Evolutionary conservation across 345 rosid genomes (phyloP), one percentile per base, ranked within the genome.

Genomic region (Draba incana): DNA sequence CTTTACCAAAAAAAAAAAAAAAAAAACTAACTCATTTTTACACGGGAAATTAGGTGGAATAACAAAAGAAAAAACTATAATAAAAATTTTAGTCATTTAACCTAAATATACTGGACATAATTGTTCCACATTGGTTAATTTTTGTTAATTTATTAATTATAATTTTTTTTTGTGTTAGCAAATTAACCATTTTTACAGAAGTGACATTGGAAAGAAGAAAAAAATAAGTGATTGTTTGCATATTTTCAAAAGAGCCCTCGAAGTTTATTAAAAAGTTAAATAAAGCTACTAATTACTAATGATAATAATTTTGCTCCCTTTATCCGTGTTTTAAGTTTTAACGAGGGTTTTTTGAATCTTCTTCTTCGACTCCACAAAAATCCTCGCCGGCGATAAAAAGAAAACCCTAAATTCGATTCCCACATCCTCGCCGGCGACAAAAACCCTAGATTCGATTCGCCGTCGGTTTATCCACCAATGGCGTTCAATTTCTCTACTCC

Each of bases 401-500:
- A 4, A 52, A 75, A 56, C 78, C 78, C 76, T 70, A 76, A 52
- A 64, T 76, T 35, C 39, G 10, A 35, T 53, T 56, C 51, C 51
- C 61, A 56, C 54, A 28, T 42, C 62, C 15, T 54, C 57, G 64
- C 72, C 72, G 72, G 57, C 64, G 60, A 75, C 24, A 46, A 5
- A 52, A 75, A 56, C 78, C 78, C 76, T 70, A 70, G 63, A 64
- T 76, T 69, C 5, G 62, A 44, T 43, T 57, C 66, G 9, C 53
- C 71, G 55, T 16, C 66, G 62, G 24, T 13, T 41, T 13, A n/a
- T 41, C 60, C 27, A 25, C 13, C 31, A 62, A 92, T 92, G 98
- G 70, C 96, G 62, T 89, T 81, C 61, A 66, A 84, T 44, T 10
- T 86, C 73, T 72, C 89, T 10, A 86, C 93, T 25, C 93, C 98